Evolutionary conservation across 805 yeast genomes (phyloP), one percentile per base, ranked within the genome.

Genomic region (Zygosaccharomyces kombuchaensis): DNA sequence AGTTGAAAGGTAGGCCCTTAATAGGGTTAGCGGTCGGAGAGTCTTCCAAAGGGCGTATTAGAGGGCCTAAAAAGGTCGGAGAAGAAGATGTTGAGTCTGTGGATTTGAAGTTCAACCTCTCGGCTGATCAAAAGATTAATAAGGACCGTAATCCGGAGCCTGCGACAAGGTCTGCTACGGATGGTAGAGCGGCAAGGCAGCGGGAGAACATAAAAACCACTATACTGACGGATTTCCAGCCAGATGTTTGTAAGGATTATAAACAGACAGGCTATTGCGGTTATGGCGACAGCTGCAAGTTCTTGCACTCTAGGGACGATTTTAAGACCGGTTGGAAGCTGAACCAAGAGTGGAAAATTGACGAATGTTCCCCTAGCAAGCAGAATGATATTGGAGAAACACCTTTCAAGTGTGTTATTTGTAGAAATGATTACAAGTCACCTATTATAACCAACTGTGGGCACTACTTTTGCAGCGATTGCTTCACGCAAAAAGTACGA

Each of bases 261-360:
- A 76, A 80, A 47, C 85, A 84, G 54, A 90, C 95, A 0, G 99
- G 99, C 0, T 90, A 81, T 60, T 93, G 99, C 73, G 97, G 97
- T 5, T 93, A 84, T 62, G 99, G 99, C 7, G 99, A 93, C 57
- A 84, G 93, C 29, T 93, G 99, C 70, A 93, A 93, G 68, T 93
- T 93, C 63, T 63, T 91, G 29, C 99, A 93, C 62, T 78, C 87
- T 12, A 69, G 99, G 65, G 97, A 87, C 55, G 96, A 87, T 58
- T 84, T 82, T 67, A 77, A 74, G 45, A 81, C 81, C 38, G 86
- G 82, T 25, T 79, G 81, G 78, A 80, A 82, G 47, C 62, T 82
- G 6, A 76, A 74, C 22, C 73, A 72, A 47, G 95, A 87, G 36
- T 87, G 96, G 96, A 84, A 83, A 43, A 47, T 64, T 2, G 56